Base-by-base conservation (phyloP, 768 basidiomycete species). In the Tylopilus rubrobrunneus region DNA sequence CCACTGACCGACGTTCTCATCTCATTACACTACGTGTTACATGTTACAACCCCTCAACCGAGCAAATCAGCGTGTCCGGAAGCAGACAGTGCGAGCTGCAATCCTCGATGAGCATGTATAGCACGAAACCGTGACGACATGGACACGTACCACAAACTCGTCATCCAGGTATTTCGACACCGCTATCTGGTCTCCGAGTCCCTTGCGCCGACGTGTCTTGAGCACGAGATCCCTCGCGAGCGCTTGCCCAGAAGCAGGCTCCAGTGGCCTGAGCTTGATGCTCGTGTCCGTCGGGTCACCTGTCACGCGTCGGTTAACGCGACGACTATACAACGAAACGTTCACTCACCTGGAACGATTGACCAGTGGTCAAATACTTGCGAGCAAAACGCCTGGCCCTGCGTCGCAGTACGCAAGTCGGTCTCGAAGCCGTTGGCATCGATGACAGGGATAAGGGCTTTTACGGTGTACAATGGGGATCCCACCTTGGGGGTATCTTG, bases 351-450 rank as follows among this genome's bases (percentile, higher is more conserved):
- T 62, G 96, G 96, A n/a, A 98, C 96, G 64, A 96, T 90, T 15
- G 89, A 88, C 97, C 97, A 99, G 64, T 99, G 97, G 70, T 98
- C 96, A 71, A 98, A 99, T 58, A 92, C 84, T 71, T 98, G 95
- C 63, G 93, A 76, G 66, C 94, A 97, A 76, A 98, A 98, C n/a
- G 97, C 97, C 71, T 98, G 97, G 27, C 97, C 97, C 72, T 97
- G 93, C 25, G 97, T 99, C 45, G 97, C 93, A 45, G 95, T 98
- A 63, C 97, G 78, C 67, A 99, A 73, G 74, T 99, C 97, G 5
- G 95, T 97, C 76, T 99, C 97, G 70, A 99, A 99, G 0, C 97
- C 97, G 65, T 98, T 98, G 43, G 97, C 92, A 67, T 99, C 97
- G 58, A 99, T 92, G 44, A 98, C 96, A 3, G 97, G 97, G 56